A percentile compares a stretch with the other conserved stretches of the same genome.
These are phyloP conservation scores for Staphylotrichum longicolle DNA, from an alignment of 495 filamentous ascomycete species.

Conservation along the genomic window DNA sequence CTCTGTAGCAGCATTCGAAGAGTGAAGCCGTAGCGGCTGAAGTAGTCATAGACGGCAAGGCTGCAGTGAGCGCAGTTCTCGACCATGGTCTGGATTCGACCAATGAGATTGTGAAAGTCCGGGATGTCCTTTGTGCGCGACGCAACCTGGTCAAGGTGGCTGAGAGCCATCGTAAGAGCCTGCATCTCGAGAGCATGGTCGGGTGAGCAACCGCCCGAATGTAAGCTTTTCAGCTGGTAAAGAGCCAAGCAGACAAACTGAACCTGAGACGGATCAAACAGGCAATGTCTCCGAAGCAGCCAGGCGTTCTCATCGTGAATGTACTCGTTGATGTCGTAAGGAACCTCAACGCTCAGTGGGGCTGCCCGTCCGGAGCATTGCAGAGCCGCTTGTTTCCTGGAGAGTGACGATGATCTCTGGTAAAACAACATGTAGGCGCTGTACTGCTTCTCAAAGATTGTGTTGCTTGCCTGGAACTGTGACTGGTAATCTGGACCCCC, in stretches of 20 bases:
- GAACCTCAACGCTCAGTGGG: conserved; percentile 58
- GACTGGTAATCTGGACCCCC: conserved; percentile 63
- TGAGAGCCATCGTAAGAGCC: conserved; percentile 64
- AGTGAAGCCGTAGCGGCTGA: conserved; percentile 51
- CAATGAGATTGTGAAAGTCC: conserved; percentile 58
- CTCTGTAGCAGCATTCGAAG: conserved; percentile 66
- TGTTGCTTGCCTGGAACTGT: conserved; percentile 45
- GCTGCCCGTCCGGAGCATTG: conserved; percentile 31
- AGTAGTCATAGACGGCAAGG: conserved; percentile 62
- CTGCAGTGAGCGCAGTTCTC: conserved; percentile 56
- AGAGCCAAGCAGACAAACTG: conserved; percentile 64
- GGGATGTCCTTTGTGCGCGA: conserved; percentile 67
- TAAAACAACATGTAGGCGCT: conserved; percentile 99
- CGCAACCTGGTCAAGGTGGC: conserved; percentile 77
- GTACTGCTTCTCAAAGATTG: conserved; percentile 63
- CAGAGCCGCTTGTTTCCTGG: conserved; percentile 45
- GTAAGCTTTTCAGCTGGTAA: conserved; percentile 42
- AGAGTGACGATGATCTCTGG: conserved; percentile 69
- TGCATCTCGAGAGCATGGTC: conserved; percentile 57
- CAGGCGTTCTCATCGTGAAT: conserved; percentile 71
- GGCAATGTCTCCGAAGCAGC: conserved; percentile 73
- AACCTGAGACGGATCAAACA: conserved; percentile 72
- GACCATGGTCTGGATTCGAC: conserved; percentile 53
- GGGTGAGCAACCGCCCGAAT: conserved; percentile 46
- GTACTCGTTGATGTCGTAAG: conserved; percentile 53